Percentiles rank a stretch among this genome's conserved stretches.
Conservation (phyloP, 352 stramenopile genomes). For the Globisporangium spiculum region DNA sequence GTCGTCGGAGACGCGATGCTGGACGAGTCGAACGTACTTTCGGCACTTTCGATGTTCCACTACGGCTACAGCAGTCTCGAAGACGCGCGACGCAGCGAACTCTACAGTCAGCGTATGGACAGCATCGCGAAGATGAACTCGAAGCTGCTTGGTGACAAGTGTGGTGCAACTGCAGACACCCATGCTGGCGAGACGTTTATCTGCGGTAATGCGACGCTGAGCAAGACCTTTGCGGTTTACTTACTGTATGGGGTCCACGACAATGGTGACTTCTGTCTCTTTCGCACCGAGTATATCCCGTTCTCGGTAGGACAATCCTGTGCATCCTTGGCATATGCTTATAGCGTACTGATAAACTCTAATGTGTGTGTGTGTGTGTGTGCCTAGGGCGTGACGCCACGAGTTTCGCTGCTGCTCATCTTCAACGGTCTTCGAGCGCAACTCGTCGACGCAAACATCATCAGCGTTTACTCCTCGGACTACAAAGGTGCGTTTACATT, state of each 20-base stretch:
- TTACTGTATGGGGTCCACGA: conserved; percentile 60
- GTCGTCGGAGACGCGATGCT: conserved; percentile 53
- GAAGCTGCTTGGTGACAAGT: conserved; percentile 57
- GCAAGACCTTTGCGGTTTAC: conserved; percentile 66
- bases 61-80: conserved; percentile 61
- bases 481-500: conserved; percentile 48
- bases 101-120: conserved; percentile 70
- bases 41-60: conserved; percentile 68
- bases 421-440: conserved; percentile 48
- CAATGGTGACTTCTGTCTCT: conserved; percentile 75
- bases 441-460: conserved; percentile 47
- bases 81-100: conserved; percentile 49
- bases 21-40: conserved; percentile 65
- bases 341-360: neutral
- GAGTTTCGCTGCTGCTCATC: conserved; percentile 49
- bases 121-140: conserved; percentile 54
- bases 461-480: conserved; percentile 55
- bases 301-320: conserved; percentile 47
- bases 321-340: neutral
- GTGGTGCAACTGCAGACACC: conserved; percentile 52
- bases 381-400: conserved; percentile 48
- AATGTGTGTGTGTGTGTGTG: neutral
- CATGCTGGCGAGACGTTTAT: conserved; percentile 66
- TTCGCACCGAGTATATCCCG: conserved; percentile 58
- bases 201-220: conserved; percentile 47